Conservation (phyloP, 495 filamentous ascomycete genomes). For the Penicillium flavigenum region DNA sequence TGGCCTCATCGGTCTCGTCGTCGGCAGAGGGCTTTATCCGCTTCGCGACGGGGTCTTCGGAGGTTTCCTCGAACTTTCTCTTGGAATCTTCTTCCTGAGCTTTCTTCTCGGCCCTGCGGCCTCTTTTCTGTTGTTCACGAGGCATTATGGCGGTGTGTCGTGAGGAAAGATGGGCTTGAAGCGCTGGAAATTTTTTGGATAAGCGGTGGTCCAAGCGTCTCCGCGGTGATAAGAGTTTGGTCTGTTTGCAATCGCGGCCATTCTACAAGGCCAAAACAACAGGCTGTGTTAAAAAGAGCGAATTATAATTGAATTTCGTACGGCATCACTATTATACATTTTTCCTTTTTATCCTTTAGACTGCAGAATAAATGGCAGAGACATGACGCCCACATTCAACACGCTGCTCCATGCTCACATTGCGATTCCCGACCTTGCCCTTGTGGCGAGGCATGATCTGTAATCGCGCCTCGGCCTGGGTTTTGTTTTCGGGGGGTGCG, state of each 20-base stretch:
- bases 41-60: conserved; percentile 40
- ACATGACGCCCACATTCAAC: conserved; percentile 84
- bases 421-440: conserved; percentile 62
- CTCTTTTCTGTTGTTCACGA: conserved; percentile 65
- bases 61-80: conserved; percentile 43
- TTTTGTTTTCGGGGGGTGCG: conserved; percentile 58
- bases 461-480: conserved; percentile 67
- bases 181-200: conserved; percentile 39
- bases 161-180: conserved; percentile 8
- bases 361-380: conserved; percentile 70
- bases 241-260: conserved; percentile 30
- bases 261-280: conserved; percentile 6
- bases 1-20: conserved; percentile 21
- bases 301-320: conserved; percentile 14
- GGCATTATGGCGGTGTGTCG: conserved; percentile 38
- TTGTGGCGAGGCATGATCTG: conserved; percentile 80
- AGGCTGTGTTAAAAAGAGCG: background rate
- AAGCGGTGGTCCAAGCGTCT: conserved; percentile 47
- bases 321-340: conserved; percentile 31
- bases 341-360: conserved; percentile 21
- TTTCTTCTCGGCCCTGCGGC: conserved; percentile 60
- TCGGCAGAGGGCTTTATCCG: conserved; percentile 39
- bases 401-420: conserved; percentile 76
- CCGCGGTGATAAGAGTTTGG: conserved; percentile 26
- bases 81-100: conserved; percentile 44